Conservation (phyloP, 768 basidiomycete species). For the Tricholoma sp. region DNA sequence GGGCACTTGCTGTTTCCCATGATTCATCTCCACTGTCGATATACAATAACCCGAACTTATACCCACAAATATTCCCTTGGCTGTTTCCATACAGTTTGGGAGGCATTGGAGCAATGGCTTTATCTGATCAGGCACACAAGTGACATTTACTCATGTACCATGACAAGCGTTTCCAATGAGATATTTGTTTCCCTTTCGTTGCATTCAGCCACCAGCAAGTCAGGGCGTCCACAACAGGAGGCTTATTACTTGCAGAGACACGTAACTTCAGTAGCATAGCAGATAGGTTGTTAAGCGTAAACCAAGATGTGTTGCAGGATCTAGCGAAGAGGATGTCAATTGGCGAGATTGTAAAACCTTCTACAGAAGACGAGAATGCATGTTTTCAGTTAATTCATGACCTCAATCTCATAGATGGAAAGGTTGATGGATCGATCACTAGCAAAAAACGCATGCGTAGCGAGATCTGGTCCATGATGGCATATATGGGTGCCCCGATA, state of each 20-base stretch:
- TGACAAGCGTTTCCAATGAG: slow-evolving; percentile 33
- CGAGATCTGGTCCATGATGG: too few relatives aligned
- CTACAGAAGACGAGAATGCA: too few relatives aligned
- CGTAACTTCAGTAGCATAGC: slow-evolving; percentile 21
- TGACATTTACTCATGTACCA: slow-evolving; percentile 27
- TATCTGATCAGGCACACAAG: slow-evolving; percentile 19
- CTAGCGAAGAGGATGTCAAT: slow-evolving; percentile 16
- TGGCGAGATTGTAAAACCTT: neutral
- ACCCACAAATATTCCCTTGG: too few relatives aligned
- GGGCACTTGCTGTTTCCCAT: too few relatives aligned
- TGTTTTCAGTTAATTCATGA: too few relatives aligned
- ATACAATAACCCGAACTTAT: slow-evolving; percentile 30
- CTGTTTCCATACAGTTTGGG: slow-evolving; percentile 36
- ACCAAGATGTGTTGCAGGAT: slow-evolving; percentile 15
- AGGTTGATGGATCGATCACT: slow-evolving; percentile 18
- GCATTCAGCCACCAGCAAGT: slow-evolving; percentile 37
- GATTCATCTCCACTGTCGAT: neutral
- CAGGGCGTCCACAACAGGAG: slow-evolving; percentile 18
- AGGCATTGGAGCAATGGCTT: slow-evolving; percentile 10
- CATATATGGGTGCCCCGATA: slow-evolving; percentile 19
- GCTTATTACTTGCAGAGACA: slow-evolving; percentile 23
- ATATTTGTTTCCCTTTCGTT: slow-evolving; percentile 31
- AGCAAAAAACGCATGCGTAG: slow-evolving; percentile 23
- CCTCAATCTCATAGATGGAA: too few relatives aligned
- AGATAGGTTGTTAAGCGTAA: slow-evolving; percentile 13